phyloP scores from a whole-genome alignment of 495 filamentous ascomycete genomes.

The Paragyromitra xinjiangensis region DNA sequence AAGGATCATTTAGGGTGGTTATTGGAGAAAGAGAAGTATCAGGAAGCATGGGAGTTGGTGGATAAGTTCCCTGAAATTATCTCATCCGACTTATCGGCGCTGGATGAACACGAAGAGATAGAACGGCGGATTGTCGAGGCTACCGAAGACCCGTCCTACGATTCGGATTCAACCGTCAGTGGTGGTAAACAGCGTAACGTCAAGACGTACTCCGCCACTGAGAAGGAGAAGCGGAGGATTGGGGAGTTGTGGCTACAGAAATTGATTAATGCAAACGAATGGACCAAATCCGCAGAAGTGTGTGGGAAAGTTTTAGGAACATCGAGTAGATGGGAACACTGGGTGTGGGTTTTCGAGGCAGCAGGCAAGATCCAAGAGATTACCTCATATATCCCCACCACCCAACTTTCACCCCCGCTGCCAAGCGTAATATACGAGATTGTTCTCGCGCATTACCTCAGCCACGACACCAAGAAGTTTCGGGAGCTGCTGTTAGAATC shows the following conservation, averaged over 20 bases:
- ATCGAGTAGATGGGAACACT: constrained; percentile 89
- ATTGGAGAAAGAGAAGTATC: constrained; percentile 77
- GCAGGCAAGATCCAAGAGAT: constrained; percentile 89
- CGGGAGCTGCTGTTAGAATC: constrained; percentile 75
- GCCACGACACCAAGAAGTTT: constrained; percentile 71
- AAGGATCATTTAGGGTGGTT: constrained; percentile 87
- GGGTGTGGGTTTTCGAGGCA: constrained; percentile 88
- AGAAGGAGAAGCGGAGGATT: constrained; percentile 90
- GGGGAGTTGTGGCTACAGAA: constrained; percentile 93
- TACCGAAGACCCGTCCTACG: constrained; percentile 73
- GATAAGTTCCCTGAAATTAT: constrained; percentile 83
- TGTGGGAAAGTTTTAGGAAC: constrained; percentile 82
- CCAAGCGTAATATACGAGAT: constrained; percentile 84
- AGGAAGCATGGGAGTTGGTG: constrained; percentile 86
- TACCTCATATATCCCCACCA: constrained; percentile 78
- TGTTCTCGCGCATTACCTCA: constrained; percentile 84
- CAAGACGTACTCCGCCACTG: constrained; percentile 68
- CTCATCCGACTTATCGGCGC: constrained; percentile 52
- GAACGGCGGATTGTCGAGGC: constrained; percentile 50
- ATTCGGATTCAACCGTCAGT: constrained; percentile 64
- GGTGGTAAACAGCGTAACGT: constrained; percentile 49
- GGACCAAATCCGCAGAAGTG: constrained; percentile 77
- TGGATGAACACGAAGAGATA: constrained; percentile 55
- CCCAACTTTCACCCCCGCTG: constrained; percentile 77
- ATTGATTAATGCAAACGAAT: constrained; percentile 74